Evolutionary conservation across 2,329 filamentous ascomycete genomes (phyloP).

Genomic region (Fusarium dlaminii): DNA sequence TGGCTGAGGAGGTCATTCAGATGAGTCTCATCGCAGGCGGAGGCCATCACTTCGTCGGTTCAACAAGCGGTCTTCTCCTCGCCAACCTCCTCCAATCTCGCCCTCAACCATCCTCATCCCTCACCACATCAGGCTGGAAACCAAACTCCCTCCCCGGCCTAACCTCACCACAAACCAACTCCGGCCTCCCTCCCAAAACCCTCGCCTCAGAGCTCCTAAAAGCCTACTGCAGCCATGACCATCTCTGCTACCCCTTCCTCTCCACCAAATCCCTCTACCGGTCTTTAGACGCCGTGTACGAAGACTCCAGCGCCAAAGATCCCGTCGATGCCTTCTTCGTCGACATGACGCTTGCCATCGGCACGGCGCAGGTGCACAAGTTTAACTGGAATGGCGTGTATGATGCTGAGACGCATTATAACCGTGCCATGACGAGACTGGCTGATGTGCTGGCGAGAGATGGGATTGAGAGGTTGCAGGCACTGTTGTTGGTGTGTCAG

Average conservation of each 20-base stretch:
- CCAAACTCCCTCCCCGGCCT: constrained; percentile 8
- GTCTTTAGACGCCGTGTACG: constrained; percentile 45
- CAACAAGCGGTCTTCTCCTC: constrained; percentile 52
- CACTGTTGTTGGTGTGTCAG: constrained; percentile 54
- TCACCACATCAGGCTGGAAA: constrained; percentile 24
- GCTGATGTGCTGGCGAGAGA: constrained; percentile 49
- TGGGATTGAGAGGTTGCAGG: constrained; percentile 51
- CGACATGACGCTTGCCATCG: constrained; percentile 56
- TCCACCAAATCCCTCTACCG: constrained; percentile 43
- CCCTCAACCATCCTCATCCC: constrained; percentile 15
- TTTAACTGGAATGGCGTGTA: constrained; percentile 55
- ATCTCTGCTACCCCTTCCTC: constrained; percentile 55
- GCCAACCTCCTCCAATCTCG: constrained; percentile 51
- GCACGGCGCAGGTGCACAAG: constrained; percentile 54
- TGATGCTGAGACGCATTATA: constrained; percentile 54
- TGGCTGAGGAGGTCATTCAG: constrained; percentile 54
- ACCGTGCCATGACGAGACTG: constrained; percentile 50
- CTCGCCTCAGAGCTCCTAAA: constrained; percentile 50
- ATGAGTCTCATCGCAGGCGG: constrained; percentile 55
- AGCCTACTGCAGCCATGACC: constrained; percentile 55
- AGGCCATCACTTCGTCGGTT: constrained; percentile 54
- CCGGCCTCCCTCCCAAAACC: constrained; percentile 46
- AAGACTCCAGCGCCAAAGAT: constrained; percentile 32
- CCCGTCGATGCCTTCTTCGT: constrained; percentile 52
- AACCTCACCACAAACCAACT: constrained; percentile 8